phyloP scores from a whole-genome alignment of 164 flowering plant genomes.

The Vitis cinerea region DNA sequence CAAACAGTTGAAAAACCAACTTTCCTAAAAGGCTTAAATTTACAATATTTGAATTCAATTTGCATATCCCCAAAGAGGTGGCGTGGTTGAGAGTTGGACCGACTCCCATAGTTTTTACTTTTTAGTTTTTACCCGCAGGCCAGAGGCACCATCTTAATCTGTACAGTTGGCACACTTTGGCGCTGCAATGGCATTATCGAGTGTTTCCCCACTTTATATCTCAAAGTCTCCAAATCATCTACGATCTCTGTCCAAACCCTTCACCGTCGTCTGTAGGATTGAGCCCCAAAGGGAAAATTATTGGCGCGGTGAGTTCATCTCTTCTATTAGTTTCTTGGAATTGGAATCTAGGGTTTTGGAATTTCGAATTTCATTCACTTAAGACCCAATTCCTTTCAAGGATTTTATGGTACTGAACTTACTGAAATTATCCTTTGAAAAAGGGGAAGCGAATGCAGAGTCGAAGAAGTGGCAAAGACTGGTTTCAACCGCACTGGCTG shows the following conservation, averaged over 20 bases:
- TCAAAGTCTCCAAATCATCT: conserved; percentile 6
- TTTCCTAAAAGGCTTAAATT: no score
- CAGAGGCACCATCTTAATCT: no score
- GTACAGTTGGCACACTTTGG: background rate
- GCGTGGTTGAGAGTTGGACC: background rate
- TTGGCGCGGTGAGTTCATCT: conserved; percentile 7
- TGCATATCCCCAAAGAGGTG: no score
- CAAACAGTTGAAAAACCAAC: no score
- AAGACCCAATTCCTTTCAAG: no score
- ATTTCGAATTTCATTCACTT: no score
- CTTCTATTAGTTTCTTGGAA: background rate
- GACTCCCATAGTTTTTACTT: background rate
- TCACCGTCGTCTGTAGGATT: conserved; percentile 5
- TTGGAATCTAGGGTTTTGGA: no score
- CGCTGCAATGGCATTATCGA: conserved; percentile 11
- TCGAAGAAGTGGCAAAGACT: conserved; percentile 50
- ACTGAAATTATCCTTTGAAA: no score
- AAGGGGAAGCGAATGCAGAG: conserved; percentile 14
- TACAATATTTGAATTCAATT: no score
- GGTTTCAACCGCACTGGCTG: conserved; percentile 70
- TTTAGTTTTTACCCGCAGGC: no score
- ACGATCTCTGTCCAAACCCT: conserved; percentile 4
- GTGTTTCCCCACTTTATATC: conserved; percentile 12
- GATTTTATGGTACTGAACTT: no score
- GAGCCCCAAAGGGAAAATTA: background rate